Base-by-base conservation (phyloP, 352 stramenopile genomes). In the Globisporangium sylvaticum region DNA sequence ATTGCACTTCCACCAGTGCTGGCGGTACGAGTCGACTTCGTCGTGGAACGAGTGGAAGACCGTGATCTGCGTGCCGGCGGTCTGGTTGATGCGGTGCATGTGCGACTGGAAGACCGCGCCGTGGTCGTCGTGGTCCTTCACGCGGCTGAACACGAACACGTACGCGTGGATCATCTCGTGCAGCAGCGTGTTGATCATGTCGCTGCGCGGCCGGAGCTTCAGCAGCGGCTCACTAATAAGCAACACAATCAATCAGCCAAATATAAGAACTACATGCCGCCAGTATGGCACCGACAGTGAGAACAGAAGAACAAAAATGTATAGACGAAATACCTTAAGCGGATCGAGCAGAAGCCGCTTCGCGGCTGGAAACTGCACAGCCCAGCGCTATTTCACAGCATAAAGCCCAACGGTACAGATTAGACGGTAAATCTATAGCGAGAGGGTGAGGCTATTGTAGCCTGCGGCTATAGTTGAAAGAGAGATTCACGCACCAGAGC, bases 121-220 rank as follows among this genome's bases (percentile, higher is more conserved):
- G 64, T 97, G 90, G 70, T 95, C 88, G 57, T 95, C 87, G 37
- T 91, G 88, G 68, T 96, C 90, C 12, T 84, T 79, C 58, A 92
- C 77, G 24, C 80, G 75, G 24, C 80, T 91, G 44, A 75, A 89
- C 27, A 96, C 81, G 53, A 97, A 97, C 52, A 96, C 74, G 68
- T 81, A 97, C 20, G 90, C 90, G 71, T 97, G 90, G 62, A 97
- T 95, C 88, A 96, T 96, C 66, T 97, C 90, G 64, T 97, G 90
- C 84, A 97, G 62, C 27, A 96, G 72, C 52, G 90, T 96, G 62
- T 97, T 96, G 59, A 97, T 78, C 60, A 94, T 74, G 65, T 97
- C 90, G 44, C 83, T 83, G 1, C 88, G 81, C 31, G 87, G 86
- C 7, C 88, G 86, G 59, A 96, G 82, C 66, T 89, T 88, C 3